Evolutionary conservation across 2,329 filamentous ascomycete species (phyloP).

Genomic region (Coniella lustricola): DNA sequence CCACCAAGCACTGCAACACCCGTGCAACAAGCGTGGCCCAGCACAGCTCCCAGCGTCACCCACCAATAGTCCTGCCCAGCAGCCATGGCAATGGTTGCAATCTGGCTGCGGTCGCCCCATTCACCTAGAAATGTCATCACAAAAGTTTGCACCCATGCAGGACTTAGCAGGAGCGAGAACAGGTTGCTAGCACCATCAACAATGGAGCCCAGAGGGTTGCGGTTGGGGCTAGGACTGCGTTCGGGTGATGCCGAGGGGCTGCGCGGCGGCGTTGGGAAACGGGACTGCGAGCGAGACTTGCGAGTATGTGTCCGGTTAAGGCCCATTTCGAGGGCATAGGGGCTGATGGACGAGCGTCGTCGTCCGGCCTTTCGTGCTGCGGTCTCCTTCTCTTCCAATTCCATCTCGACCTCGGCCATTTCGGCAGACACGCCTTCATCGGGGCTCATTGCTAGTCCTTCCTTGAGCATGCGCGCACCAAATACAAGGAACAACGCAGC

Average conservation of each 20-base stretch:
- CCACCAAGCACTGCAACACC: conserved; percentile 87
- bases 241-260: conserved; percentile 72
- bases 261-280: conserved; percentile 72
- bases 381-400: conserved; percentile 89
- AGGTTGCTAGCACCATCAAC: conserved; percentile 73
- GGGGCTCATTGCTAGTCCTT: conserved; percentile 82
- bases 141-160: conserved; percentile 98
- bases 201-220: conserved; percentile 31
- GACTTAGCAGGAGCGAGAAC: conserved; percentile 78
- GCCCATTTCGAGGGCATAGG: conserved; percentile 75
- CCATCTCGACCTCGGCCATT: conserved; percentile 94
- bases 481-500: conserved; percentile 84
- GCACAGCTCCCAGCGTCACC: conserved; percentile 83
- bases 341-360: conserved; percentile 62
- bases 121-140: conserved; percentile 98
- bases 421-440: conserved; percentile 92
- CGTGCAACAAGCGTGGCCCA: conserved; percentile 85
- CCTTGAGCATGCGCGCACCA: conserved; percentile 72
- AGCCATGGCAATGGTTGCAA: conserved; percentile 98
- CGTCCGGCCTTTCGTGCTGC: conserved; percentile 59
- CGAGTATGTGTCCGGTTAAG: conserved; percentile 47
- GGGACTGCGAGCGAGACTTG: conserved; percentile 66
- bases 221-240: conserved; percentile 47
- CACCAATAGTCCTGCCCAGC: conserved; percentile 98
- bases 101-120: conserved; percentile 96